Base-by-base conservation (phyloP, 2,329 filamentous ascomycete species). In the Penicillium thymicola region DNA sequence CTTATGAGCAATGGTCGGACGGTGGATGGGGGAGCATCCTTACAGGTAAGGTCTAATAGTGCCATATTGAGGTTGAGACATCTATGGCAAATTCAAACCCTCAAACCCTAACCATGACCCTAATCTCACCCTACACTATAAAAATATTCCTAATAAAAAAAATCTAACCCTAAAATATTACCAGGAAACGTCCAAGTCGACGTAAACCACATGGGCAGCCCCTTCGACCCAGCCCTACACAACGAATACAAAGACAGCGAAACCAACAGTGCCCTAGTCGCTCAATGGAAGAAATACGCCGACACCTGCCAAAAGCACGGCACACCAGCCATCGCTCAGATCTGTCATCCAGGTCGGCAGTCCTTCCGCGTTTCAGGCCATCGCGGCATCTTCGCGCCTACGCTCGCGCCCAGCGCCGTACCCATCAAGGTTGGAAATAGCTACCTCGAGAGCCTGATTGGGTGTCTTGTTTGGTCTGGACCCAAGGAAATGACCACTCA, bases 401-500 rank as follows among this genome's bases (percentile, higher is more conserved):
- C 70, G 0, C 64, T 75, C 16, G 72, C 76, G n/a, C 76, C 75
- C 32, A 75, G 72, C 49, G 70, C 65, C 1, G 64, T 79, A 18
- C 75, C 75, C 4, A 65, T 79, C 2, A 62, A 70, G 16, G 55
- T 78, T n/a, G 75, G 75, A 0, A 65, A 75, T 53, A 65, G 70
- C 3, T 69, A 71, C 53, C 28, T 76, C 7, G 72, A 78, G 28
- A 70, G 70, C 0, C n/a, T 70, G 6, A 28, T 70, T 25, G 62
- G 64, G 25, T 51, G 55, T 28, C 30, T 75, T 23, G 56, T 66
- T 2, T 74, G 75, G 57, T 81, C 82, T 2, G 80, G 77, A 1
- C 85, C 85, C 0, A 77, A 79, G 43, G 85, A 79, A 50, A 84
- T 88, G 81, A 81, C 75, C 0, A 28, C 69, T 0, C 66, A 68